A percentile compares a stretch with the other conserved stretches of the same genome.
phyloP scores from a whole-genome alignment of 2,329 filamentous ascomycete species.

The Boeremia lycopersici region DNA sequence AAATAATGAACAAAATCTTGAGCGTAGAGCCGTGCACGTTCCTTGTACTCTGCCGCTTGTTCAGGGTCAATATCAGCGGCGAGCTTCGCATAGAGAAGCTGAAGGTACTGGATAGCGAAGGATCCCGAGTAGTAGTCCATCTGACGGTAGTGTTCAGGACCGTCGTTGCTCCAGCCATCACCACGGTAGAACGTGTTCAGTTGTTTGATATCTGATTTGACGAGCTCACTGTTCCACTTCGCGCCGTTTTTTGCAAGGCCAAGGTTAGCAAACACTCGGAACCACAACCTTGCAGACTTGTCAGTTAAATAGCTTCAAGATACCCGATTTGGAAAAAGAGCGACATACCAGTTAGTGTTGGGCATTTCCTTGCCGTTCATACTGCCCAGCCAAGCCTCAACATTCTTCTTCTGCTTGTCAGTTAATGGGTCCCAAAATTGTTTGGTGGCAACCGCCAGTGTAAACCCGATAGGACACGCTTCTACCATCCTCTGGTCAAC shows the following conservation, averaged over 20 bases:
- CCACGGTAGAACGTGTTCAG: slow-evolving; percentile 83
- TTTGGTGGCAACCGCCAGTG: slow-evolving; percentile 69
- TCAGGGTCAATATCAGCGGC: slow-evolving; percentile 68
- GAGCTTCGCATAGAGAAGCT: slow-evolving; percentile 76
- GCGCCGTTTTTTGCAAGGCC: slow-evolving; percentile 77
- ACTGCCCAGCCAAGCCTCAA: slow-evolving; percentile 75
- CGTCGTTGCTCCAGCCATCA: slow-evolving; percentile 82
- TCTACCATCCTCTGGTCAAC: slow-evolving; percentile 86
- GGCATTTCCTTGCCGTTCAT: slow-evolving; percentile 77
- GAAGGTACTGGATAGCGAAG: slow-evolving; percentile 81
- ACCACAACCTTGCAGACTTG: slow-evolving; percentile 70
- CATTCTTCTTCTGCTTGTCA: slow-evolving; percentile 66
- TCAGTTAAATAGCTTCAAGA: slow-evolving; percentile 17
- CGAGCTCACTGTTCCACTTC: slow-evolving; percentile 69
- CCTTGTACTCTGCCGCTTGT: slow-evolving; percentile 71
- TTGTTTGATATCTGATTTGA: slow-evolving; percentile 77
- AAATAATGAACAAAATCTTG: slow-evolving; percentile 78
- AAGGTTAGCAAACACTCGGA: slow-evolving; percentile 82
- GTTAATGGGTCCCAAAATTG: slow-evolving; percentile 71
- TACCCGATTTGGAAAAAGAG: neutral
- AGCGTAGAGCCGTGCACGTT: slow-evolving; percentile 69
- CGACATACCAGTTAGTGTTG: slow-evolving; percentile 66
- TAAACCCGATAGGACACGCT: slow-evolving; percentile 79
- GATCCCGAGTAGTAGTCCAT: slow-evolving; percentile 87
- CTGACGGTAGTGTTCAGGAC: slow-evolving; percentile 77